A percentile compares a stretch with the other conserved stretches of the same genome.
Evolutionary conservation across 306 rosid genomes (phyloP).

Genomic region (Biancaea sappan): DNA sequence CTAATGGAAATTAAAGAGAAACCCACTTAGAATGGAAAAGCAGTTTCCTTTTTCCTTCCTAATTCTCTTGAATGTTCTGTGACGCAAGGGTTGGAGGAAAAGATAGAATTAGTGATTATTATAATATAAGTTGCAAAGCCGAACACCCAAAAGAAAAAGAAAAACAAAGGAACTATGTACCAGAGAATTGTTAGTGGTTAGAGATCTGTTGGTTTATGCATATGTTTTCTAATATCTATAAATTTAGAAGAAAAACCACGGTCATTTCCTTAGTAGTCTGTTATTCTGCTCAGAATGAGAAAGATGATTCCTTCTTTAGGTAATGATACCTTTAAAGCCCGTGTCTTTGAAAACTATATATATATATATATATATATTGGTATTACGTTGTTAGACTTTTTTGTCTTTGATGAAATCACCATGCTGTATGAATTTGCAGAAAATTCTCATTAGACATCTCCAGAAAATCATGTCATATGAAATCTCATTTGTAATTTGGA

Average conservation of each 20-base stretch:
- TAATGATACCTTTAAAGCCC: neutral
- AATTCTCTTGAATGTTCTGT: neutral
- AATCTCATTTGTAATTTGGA: slow-evolving; percentile 9
- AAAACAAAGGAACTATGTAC: neutral
- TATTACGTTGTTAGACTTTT: neutral
- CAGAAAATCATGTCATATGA: neutral
- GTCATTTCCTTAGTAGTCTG: neutral
- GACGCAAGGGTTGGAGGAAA: neutral
- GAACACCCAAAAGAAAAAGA: neutral
- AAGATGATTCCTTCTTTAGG: neutral
- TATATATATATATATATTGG: neutral
- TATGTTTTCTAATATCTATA: neutral
- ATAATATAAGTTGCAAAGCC: neutral
- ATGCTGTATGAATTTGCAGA: neutral
- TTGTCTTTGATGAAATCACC: neutral
- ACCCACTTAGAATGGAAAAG: neutral
- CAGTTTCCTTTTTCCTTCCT: neutral
- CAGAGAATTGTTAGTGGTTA: neutral
- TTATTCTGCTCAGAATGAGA: neutral
- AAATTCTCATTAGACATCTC: neutral
- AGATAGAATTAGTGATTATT: neutral
- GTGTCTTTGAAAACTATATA: neutral
- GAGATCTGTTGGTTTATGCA: neutral
- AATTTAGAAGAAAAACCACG: neutral
- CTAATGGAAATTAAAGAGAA: neutral